Conservation (phyloP, 768 basidiomycete species). For the Agrocybe praecox region DNA sequence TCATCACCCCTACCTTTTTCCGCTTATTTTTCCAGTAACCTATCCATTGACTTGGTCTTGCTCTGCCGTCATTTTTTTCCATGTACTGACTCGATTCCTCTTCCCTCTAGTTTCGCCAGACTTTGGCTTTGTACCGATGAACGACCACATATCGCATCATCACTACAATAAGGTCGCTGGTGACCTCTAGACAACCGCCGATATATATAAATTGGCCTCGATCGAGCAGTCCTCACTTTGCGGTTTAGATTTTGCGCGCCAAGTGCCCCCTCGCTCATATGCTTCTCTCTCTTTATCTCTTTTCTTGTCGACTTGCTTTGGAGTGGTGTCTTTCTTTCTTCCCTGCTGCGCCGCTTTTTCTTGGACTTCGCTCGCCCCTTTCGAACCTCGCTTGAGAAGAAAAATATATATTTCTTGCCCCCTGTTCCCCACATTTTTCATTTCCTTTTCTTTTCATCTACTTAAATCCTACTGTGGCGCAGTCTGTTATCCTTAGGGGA, state of each 20-base stretch:
- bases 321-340: too few relatives aligned
- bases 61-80: conserved; percentile 1
- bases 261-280: neutral
- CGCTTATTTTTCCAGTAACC: neutral
- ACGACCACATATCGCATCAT: conserved; percentile 69
- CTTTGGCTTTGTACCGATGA: conserved; percentile 84
- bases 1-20: neutral
- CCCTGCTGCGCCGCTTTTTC: conserved; percentile 7
- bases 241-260: neutral
- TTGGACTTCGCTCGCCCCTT: neutral
- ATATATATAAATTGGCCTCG: neutral
- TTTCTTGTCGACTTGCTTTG: conserved; percentile 12
- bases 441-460: neutral
- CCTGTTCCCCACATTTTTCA: neutral
- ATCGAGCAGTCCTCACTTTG: neutral
- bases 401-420: too few relatives aligned
- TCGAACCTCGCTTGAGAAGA: too few relatives aligned
- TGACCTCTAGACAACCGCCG: conserved; percentile 41
- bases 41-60: neutral
- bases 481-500: too few relatives aligned
- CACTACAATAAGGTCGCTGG: conserved; percentile 61
- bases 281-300: too few relatives aligned
- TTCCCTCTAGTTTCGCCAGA: conserved; percentile 70
- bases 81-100: conserved; percentile 26
- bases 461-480: too few relatives aligned